These are phyloP conservation scores for Claviceps pusilla DNA, from an alignment of 2,329 filamentous ascomycete genomes.

Conservation along the genomic window DNA sequence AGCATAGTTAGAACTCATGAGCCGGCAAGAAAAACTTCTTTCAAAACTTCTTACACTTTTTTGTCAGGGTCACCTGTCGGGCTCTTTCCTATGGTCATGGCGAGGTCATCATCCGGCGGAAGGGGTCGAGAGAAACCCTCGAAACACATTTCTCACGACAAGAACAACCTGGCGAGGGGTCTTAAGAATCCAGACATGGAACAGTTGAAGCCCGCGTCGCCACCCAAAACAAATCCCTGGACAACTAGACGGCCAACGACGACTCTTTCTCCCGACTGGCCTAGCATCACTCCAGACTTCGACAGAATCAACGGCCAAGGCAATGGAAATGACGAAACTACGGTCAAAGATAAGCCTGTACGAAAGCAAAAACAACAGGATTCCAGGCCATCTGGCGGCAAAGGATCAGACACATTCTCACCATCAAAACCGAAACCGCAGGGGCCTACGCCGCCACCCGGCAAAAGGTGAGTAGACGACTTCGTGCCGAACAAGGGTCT, in stretches of 20 bases:
- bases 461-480: constrained; percentile 11
- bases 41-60: background rate
- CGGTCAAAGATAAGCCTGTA: background rate
- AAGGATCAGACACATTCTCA: background rate
- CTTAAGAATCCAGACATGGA: background rate
- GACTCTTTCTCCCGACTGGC: constrained; percentile 1
- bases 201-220: constrained; percentile 18
- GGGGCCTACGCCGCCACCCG: constrained; percentile 14
- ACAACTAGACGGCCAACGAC: constrained; percentile 1
- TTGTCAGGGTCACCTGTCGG: background rate
- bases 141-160: constrained; percentile 13
- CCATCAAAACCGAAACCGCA: constrained; percentile 12
- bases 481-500: too few species aligned
- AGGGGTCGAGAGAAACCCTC: constrained; percentile 2
- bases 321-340: background rate
- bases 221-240: constrained; percentile 21
- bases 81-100: background rate
- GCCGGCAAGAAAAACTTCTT: background rate
- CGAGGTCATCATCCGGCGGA: background rate
- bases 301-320: background rate
- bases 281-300: constrained; percentile 1
- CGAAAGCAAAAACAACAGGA: background rate
- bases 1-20: too few species aligned
- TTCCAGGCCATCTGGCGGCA: background rate
- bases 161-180: constrained; percentile 3